phyloP scores from a whole-genome alignment of 768 basidiomycete species.

The Kwoniella sp. region DNA sequence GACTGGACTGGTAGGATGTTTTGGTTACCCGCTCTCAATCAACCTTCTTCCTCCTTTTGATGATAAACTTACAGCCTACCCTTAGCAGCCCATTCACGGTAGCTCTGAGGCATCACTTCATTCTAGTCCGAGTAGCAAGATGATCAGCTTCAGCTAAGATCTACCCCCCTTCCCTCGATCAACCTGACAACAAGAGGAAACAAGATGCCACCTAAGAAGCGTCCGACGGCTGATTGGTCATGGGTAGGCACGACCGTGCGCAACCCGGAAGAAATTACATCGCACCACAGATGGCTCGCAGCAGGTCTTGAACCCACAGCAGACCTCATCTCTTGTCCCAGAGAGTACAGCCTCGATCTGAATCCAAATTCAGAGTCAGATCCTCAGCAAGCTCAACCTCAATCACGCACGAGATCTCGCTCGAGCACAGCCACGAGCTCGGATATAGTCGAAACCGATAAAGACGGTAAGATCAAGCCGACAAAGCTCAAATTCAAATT shows the following conservation, averaged over 20 bases:
- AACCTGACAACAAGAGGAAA: not conserved
- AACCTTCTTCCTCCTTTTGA: too few species aligned
- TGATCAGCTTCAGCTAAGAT: too few species aligned
- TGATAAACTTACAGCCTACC: too few species aligned
- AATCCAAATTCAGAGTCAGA: too few species aligned
- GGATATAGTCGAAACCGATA: slow-evolving; percentile 5
- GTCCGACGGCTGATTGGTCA: slow-evolving; percentile 61
- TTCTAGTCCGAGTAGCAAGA: too few species aligned
- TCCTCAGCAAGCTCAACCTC: not conserved
- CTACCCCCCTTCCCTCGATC: too few species aligned
- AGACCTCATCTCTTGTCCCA: not conserved
- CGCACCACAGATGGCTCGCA: slow-evolving; percentile 67
- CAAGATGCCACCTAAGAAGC: slow-evolving; percentile 31
- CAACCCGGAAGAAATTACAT: slow-evolving; percentile 64
- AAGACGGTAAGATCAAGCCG: slow-evolving; percentile 8
- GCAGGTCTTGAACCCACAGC: slow-evolving; percentile 62
- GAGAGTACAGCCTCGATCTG: not conserved
- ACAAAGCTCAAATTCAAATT: not conserved
- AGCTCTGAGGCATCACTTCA: too few species aligned
- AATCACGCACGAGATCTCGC: not conserved
- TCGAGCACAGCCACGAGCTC: not conserved
- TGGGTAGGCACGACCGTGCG: slow-evolving; percentile 75
- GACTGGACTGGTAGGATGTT: too few species aligned
- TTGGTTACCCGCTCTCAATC: too few species aligned
- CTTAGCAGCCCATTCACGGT: too few species aligned